Percentiles rank a stretch among this genome's conserved stretches.
Conservation (phyloP, 352 stramenopile genomes). For the Phytophthora sp. region DNA sequence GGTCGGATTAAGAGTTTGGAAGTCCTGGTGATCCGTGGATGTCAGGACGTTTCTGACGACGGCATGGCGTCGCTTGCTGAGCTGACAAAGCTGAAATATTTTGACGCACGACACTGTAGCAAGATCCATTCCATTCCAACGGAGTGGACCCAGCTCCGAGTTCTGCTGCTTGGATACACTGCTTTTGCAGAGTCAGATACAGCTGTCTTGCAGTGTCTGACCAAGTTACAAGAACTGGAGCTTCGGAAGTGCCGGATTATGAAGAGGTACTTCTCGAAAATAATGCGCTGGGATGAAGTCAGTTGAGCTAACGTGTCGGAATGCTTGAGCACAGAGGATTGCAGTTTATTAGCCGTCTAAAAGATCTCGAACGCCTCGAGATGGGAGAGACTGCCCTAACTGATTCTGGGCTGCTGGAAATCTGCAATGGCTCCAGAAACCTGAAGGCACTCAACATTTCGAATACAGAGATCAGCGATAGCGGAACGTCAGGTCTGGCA, state of each 20-base stretch:
- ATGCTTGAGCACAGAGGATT: conserved; percentile 48
- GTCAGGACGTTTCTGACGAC: conserved; percentile 42
- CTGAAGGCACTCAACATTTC: conserved; percentile 72
- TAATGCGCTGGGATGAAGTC: not conserved
- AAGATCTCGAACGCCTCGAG: conserved; percentile 58
- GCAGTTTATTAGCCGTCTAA: conserved; percentile 70
- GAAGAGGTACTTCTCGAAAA: conserved; percentile 54
- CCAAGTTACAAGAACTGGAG: conserved; percentile 66
- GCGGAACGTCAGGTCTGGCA: conserved; percentile 50
- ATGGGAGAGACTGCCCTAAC: conserved; percentile 68
- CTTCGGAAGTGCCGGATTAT: conserved; percentile 69
- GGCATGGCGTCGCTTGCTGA: conserved; percentile 38
- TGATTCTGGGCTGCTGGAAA: conserved; percentile 60
- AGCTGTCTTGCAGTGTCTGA: conserved; percentile 58
- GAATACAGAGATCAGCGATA: conserved; percentile 73
- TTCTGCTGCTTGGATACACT: conserved; percentile 65
- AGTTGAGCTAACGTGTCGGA: not conserved
- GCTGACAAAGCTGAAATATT: conserved; percentile 55
- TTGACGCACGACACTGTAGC: conserved; percentile 75
- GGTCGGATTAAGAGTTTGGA: conserved; percentile 44
- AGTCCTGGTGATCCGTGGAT: conserved; percentile 56
- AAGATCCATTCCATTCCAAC: conserved; percentile 54
- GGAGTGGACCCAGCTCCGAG: conserved; percentile 60
- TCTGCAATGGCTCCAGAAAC: conserved; percentile 53
- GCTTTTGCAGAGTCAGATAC: conserved; percentile 70